Evolutionary conservation across 78 protist genomes (phyloP), one percentile per base, ranked within the genome.

Genomic region (Pigoraptor vietnamica): DNA sequence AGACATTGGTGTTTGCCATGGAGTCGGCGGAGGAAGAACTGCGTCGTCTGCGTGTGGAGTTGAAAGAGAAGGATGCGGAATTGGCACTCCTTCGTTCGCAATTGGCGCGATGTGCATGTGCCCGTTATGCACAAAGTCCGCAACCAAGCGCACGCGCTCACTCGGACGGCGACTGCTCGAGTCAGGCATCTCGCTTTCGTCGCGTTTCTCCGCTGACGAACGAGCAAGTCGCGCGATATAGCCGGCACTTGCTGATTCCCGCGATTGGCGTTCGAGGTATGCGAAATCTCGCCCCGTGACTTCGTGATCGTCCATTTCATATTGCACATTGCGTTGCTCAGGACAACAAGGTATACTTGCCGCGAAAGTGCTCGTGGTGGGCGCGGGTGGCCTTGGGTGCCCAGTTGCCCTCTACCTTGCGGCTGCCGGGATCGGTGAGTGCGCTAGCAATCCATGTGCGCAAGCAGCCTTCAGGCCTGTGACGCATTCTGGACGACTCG

Each of bases 341-440:
- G 92, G 92, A 2, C 92, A 91, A 67, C 33, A 2, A 35, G 35
- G 23, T 2, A 67, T 95, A 36, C 21, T 10, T 10, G 34, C 2
- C 1, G 1, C 84, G 0, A 10, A 86, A 1, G 95, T 96, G 39
- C 93, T 96, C 23, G 39, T 94, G 2, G 86, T 96, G 34, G 97
- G 97, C 24, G 93, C 95, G 6, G 97, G 97, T 24, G 97, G 97
- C 2, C 94, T 96, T 33, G 96, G 96, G 29, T 89, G 91, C 32
- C 93, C 96, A 37, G 91, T 37, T 0, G 39, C 35, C 32, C 67
- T 94, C 67, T 94, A 94, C 39, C 92, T 96, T 39, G 96, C 97
- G 2, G 97, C 92, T 1, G 96, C 95, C 0, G 97, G 97, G 2
- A 89, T 96, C 0, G 97, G 97, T 55, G 81, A n/a, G 82, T 48